Evolutionary conservation across 192 early-diverging fungal species (phyloP).

Genomic region (Oehlia diaphana): DNA sequence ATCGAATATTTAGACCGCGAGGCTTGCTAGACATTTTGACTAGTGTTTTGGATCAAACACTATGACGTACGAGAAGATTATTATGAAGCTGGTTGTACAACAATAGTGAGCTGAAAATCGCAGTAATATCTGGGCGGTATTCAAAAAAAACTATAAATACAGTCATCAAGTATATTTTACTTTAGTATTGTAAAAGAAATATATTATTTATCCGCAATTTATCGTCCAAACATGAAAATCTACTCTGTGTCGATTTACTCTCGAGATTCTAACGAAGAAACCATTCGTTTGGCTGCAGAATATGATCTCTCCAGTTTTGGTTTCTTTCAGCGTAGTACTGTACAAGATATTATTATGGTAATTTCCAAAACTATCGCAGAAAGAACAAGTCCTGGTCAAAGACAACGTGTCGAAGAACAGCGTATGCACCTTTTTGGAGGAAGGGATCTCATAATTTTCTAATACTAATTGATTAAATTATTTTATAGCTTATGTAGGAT

Average conservation of each 20-base stretch:
- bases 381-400: slow-evolving; percentile 74
- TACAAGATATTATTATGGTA: slow-evolving; percentile 88
- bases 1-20: not conserved
- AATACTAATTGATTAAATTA: not conserved
- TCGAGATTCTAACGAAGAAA: not conserved
- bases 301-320: slow-evolving; percentile 30
- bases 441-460: not conserved
- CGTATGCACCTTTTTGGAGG: slow-evolving; percentile 45
- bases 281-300: slow-evolving; percentile 4
- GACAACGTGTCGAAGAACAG: slow-evolving; percentile 79
- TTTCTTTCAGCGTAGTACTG: slow-evolving; percentile 44
- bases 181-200: no score
- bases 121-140: no score
- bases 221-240: slow-evolving; percentile 20
- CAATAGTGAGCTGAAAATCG: no score
- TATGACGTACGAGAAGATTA: no score
- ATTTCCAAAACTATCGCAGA: slow-evolving; percentile 83
- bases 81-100: no score
- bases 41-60: not conserved
- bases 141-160: no score
- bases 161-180: no score
- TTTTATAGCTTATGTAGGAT: slow-evolving; percentile 71
- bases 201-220: not conserved
- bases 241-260: slow-evolving; percentile 20
- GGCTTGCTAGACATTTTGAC: not conserved